Evolutionary conservation across 768 basidiomycete species (phyloP), one percentile per base, ranked within the genome.

Genomic region (Pluteus cervinus): DNA sequence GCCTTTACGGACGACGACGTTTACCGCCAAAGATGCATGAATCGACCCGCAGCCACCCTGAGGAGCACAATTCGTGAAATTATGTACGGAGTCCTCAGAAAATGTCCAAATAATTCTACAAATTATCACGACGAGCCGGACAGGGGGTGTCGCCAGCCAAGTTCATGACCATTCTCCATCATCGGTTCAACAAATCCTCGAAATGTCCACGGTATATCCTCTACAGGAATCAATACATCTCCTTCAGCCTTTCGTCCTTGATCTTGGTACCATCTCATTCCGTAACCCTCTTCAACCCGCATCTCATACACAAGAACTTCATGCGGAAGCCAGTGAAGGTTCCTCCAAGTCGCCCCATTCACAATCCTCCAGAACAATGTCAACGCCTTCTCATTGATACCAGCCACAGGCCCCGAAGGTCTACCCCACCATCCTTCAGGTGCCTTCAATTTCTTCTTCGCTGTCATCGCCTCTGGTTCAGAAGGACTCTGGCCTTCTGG

Each of bases 281-380:
- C 79, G 57, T 81, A 82, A 0, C 79, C 79, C 39, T 75, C 76
- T 4, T 56, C 46, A 15, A 79, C 71, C 39, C 79, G 60, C 5
- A 68, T 66, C 48, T 82, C 79, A 47, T 80, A 82, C 18, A 80
- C 76, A 40, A 82, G 51, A 12, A 80, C 61, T 28, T 65, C 61
- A 48, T 79, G 78, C 2, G 80, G 78, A 2, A 82, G 52, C 76
- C 76, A 79, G 49, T 82, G 80, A 24, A 82, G 41, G 54, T 82
- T 81, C 36, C 66, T 61, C 80, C 80, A 81, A 20, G 71, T 72
- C 26, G 72, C 71, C 7, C 49, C 50, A 34, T 68, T 53, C 61
- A 73, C 63, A 41, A 81, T 65, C 49, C 58, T 72, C 60, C 68
- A 66, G 41, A 81, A 80, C 25, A 82, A 42, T 22, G 33, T 46